Evolutionary conservation across 495 filamentous ascomycete species (phyloP).

Genomic region (Penicillium crystallinum): DNA sequence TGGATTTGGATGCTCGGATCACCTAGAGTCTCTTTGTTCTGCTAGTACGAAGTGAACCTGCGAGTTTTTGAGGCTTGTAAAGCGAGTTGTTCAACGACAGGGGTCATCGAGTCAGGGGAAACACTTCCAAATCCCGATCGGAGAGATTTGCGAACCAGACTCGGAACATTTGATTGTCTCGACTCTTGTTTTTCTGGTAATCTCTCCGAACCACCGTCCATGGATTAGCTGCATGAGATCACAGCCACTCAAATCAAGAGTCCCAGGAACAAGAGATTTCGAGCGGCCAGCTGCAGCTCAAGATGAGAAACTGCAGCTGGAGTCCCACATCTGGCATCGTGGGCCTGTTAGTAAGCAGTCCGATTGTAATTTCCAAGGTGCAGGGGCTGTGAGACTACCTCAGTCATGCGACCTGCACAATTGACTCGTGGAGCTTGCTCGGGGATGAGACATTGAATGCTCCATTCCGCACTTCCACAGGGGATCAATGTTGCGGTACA

Average conservation of each 20-base stretch:
- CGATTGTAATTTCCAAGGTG: constrained; percentile 7
- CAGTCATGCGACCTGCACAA: neutral
- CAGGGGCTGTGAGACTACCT: neutral
- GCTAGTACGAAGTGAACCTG: neutral
- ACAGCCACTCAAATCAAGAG: neutral
- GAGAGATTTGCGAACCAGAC: too few relatives aligned
- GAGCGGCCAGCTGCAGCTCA: neutral
- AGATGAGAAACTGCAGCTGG: constrained; percentile 1
- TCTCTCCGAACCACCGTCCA: neutral
- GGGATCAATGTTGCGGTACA: neutral
- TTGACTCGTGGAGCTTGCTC: neutral
- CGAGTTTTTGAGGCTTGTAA: neutral
- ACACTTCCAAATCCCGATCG: neutral
- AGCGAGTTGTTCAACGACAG: neutral
- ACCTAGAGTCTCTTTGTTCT: neutral
- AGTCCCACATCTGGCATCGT: constrained; percentile 2
- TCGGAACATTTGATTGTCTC: too few relatives aligned
- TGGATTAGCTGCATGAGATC: neutral
- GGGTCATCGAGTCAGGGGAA: neutral
- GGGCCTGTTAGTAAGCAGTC: constrained; percentile 15
- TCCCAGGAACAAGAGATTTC: neutral
- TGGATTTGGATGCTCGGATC: neutral
- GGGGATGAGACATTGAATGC: constrained; percentile 3
- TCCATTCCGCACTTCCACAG: neutral
- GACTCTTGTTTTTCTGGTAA: too few relatives aligned